Conservation (phyloP, 2,329 filamentous ascomycete genomes). For the Exophiala calicioides region DNA sequence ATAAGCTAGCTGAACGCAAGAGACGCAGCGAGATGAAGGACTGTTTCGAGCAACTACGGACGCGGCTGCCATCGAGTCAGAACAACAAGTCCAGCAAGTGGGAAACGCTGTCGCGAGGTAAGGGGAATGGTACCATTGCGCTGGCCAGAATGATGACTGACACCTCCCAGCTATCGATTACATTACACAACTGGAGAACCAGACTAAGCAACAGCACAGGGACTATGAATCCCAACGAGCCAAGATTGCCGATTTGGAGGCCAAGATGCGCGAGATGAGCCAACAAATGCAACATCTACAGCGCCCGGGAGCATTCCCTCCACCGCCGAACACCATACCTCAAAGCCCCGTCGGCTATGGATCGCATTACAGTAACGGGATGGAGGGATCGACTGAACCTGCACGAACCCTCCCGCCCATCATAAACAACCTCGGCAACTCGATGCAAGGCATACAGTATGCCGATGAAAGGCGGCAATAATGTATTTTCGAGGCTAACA, state of each 20-base stretch:
- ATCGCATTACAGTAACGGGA: slow-evolving; percentile 25
- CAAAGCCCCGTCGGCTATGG: slow-evolving; percentile 27
- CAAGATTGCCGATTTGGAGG: slow-evolving; percentile 31
- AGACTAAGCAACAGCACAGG: slow-evolving; percentile 38
- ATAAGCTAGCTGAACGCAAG: slow-evolving; percentile 54
- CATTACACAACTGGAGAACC: slow-evolving; percentile 47
- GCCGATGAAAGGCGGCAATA: slow-evolving; percentile 48
- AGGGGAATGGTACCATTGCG: slow-evolving; percentile 7
- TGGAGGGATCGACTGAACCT: slow-evolving; percentile 37
- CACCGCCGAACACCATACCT: slow-evolving; percentile 28
- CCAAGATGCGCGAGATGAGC: slow-evolving; percentile 41
- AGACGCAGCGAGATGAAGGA: slow-evolving; percentile 56
- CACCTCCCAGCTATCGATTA: slow-evolving; percentile 49
- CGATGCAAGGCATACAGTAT: slow-evolving; percentile 55
- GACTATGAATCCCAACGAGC: slow-evolving; percentile 40
- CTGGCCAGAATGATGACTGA: slow-evolving; percentile 3
- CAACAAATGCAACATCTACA: slow-evolving; percentile 32
- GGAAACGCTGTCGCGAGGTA: slow-evolving; percentile 52
- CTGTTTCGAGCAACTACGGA: slow-evolving; percentile 50
- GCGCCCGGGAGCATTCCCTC: slow-evolving; percentile 29
- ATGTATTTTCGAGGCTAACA: slow-evolving; percentile 12
- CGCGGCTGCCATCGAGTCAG: slow-evolving; percentile 47
- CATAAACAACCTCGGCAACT: slow-evolving; percentile 44
- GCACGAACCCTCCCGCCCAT: slow-evolving; percentile 50
- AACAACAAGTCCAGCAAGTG: slow-evolving; percentile 56